phyloP scores from a whole-genome alignment of 78 protist species.

The Mastigamoeba balamuthi region DNA sequence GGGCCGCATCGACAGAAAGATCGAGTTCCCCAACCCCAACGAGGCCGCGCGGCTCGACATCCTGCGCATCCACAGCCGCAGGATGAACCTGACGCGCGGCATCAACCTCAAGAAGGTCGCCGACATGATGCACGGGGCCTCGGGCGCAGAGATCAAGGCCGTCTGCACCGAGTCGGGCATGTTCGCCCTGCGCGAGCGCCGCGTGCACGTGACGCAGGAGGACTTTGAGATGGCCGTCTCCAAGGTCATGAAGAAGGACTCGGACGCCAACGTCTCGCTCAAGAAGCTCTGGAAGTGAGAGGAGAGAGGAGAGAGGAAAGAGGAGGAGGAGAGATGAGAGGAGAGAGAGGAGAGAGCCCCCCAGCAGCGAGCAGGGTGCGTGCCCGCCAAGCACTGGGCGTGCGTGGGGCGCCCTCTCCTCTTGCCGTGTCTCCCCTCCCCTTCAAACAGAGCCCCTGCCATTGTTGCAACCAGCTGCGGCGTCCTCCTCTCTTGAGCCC shows the following conservation, averaged over 20 bases:
- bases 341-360: no score
- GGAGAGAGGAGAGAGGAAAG: no score
- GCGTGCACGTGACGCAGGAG: slow-evolving; percentile 98
- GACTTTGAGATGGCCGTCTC: slow-evolving; percentile 98
- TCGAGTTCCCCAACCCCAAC: slow-evolving; percentile 79
- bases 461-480: no score
- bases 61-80: slow-evolving; percentile 94
- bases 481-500: no score
- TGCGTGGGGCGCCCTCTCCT: no score
- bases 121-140: slow-evolving; percentile 77
- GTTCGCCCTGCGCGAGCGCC: slow-evolving; percentile 97
- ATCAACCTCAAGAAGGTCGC: slow-evolving; percentile 88
- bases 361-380: no score
- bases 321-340: no score
- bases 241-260: slow-evolving; percentile 94
- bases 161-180: slow-evolving; percentile 99
- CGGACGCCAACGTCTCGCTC: slow-evolving; percentile 85
- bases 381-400: no score
- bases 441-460: no score
- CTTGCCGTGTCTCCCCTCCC: no score
- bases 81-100: slow-evolving; percentile 97
- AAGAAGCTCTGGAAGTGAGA: slow-evolving; percentile 87
- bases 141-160: slow-evolving; percentile 98
- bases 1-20: slow-evolving; percentile 98
- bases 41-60: slow-evolving; percentile 90